Percentiles rank a stretch among this genome's conserved stretches.
These are phyloP conservation scores for Bigelowiella natans DNA, from an alignment of 78 protist genomes.

Conservation along the genomic window DNA sequence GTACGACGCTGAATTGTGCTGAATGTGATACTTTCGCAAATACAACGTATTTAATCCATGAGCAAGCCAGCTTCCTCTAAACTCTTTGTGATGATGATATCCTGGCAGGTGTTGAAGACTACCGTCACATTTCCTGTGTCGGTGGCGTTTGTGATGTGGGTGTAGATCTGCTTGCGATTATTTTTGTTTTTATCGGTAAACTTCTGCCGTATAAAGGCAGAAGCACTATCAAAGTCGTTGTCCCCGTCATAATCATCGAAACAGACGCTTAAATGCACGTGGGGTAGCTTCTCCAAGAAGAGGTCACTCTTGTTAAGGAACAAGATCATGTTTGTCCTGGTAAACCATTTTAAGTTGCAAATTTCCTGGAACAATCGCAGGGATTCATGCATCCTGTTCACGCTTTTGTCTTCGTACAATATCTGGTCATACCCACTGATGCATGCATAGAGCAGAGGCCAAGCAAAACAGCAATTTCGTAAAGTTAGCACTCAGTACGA, in stretches of 20 bases:
- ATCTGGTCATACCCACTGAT: slow-evolving; percentile 8
- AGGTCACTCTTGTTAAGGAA: slow-evolving; percentile 70
- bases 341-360: slow-evolving; percentile 77
- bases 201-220: neutral
- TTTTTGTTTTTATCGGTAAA: slow-evolving; percentile 14
- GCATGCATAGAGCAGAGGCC: no score
- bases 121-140: slow-evolving; percentile 69
- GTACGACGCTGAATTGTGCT: no score
- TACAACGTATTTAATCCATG: neutral
- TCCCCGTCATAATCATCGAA: neutral
- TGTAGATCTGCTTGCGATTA: slow-evolving; percentile 47
- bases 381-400: slow-evolving; percentile 74
- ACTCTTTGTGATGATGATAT: slow-evolving; percentile 30
- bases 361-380: slow-evolving; percentile 76
- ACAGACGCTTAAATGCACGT: neutral
- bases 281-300: neutral
- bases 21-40: no score
- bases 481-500: no score
- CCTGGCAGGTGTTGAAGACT: slow-evolving; percentile 65
- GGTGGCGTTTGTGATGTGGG: slow-evolving; percentile 76
- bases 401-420: neutral
- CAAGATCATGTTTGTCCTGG: slow-evolving; percentile 72
- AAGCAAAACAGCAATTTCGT: no score
- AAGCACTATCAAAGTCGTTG: neutral
- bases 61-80: neutral